Evolutionary conservation across 2,329 filamentous ascomycete genomes (phyloP).

Genomic region (Biscogniauxia marginata): DNA sequence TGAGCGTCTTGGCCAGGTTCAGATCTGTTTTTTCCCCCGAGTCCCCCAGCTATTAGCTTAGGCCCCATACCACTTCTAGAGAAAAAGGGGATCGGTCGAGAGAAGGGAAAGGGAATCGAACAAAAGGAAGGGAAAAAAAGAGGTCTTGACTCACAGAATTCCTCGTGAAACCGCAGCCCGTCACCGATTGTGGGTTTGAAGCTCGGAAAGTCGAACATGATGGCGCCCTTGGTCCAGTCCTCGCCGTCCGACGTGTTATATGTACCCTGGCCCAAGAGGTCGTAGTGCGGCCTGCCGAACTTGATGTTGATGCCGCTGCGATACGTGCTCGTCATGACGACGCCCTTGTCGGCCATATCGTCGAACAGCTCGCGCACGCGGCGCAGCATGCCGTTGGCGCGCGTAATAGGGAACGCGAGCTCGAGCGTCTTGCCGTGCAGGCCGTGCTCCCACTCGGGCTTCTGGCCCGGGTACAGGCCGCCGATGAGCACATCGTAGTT

Average conservation of each 20-base stretch:
- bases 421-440: constrained; percentile 49
- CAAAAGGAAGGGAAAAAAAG: neutral
- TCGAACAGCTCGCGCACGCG: constrained; percentile 49
- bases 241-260: constrained; percentile 46
- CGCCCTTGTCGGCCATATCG: constrained; percentile 41
- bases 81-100: neutral
- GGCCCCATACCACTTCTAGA: too few species aligned
- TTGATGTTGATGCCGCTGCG: constrained; percentile 53
- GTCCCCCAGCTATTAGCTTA: too few species aligned
- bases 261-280: constrained; percentile 49
- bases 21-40: constrained; percentile 40
- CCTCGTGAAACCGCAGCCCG: constrained; percentile 47
- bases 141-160: constrained; percentile 44
- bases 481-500: constrained; percentile 55
- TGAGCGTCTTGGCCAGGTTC: constrained; percentile 44
- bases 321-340: constrained; percentile 49
- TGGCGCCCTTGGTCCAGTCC: constrained; percentile 48
- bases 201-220: constrained; percentile 54
- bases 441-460: constrained; percentile 49
- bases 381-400: constrained; percentile 48
- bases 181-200: constrained; percentile 47
- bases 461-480: constrained; percentile 47
- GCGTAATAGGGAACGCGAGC: constrained; percentile 50
- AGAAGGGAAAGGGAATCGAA: neutral
- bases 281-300: constrained; percentile 48